phyloP scores from a whole-genome alignment of 2,329 filamentous ascomycete species.

The Capronia americana region DNA sequence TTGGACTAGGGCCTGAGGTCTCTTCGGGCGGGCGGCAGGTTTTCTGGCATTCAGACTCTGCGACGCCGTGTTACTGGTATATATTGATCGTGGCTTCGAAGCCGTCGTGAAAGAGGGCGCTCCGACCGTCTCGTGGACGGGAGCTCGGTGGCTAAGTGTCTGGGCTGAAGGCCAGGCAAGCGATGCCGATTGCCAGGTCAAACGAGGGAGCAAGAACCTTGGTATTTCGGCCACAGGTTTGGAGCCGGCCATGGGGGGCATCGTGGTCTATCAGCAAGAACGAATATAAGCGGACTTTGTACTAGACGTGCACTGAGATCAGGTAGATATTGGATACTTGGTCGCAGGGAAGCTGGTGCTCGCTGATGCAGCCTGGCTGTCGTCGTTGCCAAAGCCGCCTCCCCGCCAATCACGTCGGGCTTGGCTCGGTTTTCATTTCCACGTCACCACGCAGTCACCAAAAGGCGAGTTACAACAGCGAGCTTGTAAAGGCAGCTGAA shows the following conservation, averaged over 20 bases:
- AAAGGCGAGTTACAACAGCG: too few relatives aligned
- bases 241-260: constrained; percentile 48
- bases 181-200: constrained; percentile 45
- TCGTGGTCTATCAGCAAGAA: background rate
- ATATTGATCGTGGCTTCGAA: constrained; percentile 25
- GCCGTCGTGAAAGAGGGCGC: constrained; percentile 23
- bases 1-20: constrained; percentile 25
- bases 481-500: background rate
- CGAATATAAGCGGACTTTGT: background rate
- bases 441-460: background rate
- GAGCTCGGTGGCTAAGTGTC: constrained; percentile 17
- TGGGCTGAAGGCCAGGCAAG: constrained; percentile 26
- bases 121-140: constrained; percentile 15
- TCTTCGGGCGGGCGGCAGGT: constrained; percentile 14
- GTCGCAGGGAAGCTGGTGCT: background rate
- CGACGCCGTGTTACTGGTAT: constrained; percentile 9
- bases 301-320: background rate
- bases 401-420: background rate
- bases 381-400: background rate
- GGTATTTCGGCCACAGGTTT: constrained; percentile 53
- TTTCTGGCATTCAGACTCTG: constrained; percentile 13
- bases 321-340: background rate
- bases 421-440: background rate
- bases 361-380: background rate
- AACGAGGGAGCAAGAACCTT: constrained; percentile 50